A percentile compares a stretch with the other conserved stretches of the same genome.
Evolutionary conservation across 2,329 filamentous ascomycete genomes (phyloP).

Genomic region (Exophiala dermatitidis): DNA sequence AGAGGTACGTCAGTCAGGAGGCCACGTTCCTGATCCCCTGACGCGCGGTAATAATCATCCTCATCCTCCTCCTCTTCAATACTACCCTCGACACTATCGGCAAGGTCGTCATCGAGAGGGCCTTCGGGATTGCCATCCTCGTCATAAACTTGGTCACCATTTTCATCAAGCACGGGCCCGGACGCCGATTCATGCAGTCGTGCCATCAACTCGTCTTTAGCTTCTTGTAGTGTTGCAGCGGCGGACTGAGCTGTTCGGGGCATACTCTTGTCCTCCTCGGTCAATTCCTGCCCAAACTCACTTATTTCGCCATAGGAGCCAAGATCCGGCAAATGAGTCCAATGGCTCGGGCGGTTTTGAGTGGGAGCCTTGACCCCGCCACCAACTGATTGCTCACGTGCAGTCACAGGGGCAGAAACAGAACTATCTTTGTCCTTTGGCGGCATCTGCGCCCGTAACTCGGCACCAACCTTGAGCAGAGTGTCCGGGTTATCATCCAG

Average conservation of each 20-base stretch:
- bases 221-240: conserved; percentile 45
- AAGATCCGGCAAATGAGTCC: conserved; percentile 40
- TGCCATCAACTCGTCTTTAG: conserved; percentile 46
- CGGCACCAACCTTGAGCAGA: conserved; percentile 31
- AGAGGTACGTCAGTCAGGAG: conserved; percentile 89
- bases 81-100: conserved; percentile 39
- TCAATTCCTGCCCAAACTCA: conserved; percentile 35
- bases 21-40: conserved; percentile 57
- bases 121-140: conserved; percentile 43
- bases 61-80: conserved; percentile 48
- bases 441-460: conserved; percentile 24
- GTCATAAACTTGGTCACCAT: conserved; percentile 39
- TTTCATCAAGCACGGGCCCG: conserved; percentile 32
- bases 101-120: conserved; percentile 38
- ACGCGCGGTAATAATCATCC: conserved; percentile 46
- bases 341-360: conserved; percentile 36
- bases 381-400: conserved; percentile 30
- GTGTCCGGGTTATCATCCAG: conserved; percentile 25
- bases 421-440: neutral
- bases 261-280: conserved; percentile 42
- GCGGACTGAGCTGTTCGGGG: conserved; percentile 43
- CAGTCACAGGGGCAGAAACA: neutral
- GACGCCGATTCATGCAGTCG: conserved; percentile 38
- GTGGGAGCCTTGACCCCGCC: conserved; percentile 38
- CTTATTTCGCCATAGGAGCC: conserved; percentile 36